Conservation (phyloP, 306 rosid species). For the Hippophae rhamnoides region DNA sequence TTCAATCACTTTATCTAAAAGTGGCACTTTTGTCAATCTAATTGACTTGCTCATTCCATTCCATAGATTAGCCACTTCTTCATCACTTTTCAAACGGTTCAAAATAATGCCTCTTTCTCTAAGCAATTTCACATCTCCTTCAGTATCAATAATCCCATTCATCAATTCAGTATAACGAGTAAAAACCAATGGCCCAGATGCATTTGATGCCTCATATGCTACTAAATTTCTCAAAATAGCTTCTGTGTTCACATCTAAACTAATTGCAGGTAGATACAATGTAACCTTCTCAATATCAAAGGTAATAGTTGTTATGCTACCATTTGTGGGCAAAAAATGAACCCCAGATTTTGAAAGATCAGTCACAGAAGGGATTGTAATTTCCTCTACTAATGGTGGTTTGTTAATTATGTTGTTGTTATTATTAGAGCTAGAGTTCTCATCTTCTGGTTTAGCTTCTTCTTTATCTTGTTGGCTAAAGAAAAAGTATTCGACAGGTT, state of each 20-base stretch:
- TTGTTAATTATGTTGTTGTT: slow-evolving; percentile 9
- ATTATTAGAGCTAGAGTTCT: slow-evolving; percentile 14
- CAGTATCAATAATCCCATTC: slow-evolving; percentile 69
- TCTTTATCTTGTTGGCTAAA: slow-evolving; percentile 18
- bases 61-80: slow-evolving; percentile 52
- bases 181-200: slow-evolving; percentile 51
- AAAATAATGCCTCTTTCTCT: slow-evolving; percentile 44
- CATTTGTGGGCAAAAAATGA: slow-evolving; percentile 30
- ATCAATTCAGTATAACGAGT: slow-evolving; percentile 58
- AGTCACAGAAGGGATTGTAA: slow-evolving; percentile 54
- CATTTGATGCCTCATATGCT: slow-evolving; percentile 64
- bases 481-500: slow-evolving; percentile 26
- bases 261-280: slow-evolving; percentile 47
- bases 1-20: slow-evolving; percentile 60
- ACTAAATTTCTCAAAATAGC: slow-evolving; percentile 56
- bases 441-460: slow-evolving; percentile 20
- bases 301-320: slow-evolving; percentile 33
- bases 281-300: slow-evolving; percentile 37
- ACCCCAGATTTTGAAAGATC: slow-evolving; percentile 38
- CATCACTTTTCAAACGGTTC: slow-evolving; percentile 61
- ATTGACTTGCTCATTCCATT: slow-evolving; percentile 69
- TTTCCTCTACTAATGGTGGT: slow-evolving; percentile 63
- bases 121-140: slow-evolving; percentile 47
- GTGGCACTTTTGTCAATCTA: slow-evolving; percentile 49
- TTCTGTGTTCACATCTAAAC: slow-evolving; percentile 48